Conservation (phyloP, 495 filamentous ascomycete genomes). For the Penicillium silybi region DNA sequence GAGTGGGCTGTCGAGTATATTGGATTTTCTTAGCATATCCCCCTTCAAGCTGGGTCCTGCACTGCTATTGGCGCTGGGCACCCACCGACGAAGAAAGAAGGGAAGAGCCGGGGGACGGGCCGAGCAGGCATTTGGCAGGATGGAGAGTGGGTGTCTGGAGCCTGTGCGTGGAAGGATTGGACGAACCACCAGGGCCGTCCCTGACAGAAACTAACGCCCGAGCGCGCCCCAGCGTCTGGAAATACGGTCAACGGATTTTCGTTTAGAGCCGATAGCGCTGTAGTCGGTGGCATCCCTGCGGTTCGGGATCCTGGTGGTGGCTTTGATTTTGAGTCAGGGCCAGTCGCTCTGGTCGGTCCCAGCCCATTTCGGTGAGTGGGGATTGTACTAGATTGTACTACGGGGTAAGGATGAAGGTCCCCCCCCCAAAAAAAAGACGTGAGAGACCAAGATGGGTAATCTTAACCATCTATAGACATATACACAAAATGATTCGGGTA, state of each 20-base stretch:
- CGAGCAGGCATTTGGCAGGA: conserved; percentile 22
- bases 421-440: too few relatives aligned
- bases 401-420: not conserved
- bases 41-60: not conserved
- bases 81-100: conserved; percentile 13
- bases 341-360: not conserved
- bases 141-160: not conserved
- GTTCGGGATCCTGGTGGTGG: not conserved
- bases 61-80: conserved; percentile 8
- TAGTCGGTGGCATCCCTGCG: not conserved
- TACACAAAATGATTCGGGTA: not conserved
- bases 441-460: not conserved
- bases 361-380: not conserved
- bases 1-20: not conserved
- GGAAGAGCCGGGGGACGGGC: conserved; percentile 28
- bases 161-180: not conserved
- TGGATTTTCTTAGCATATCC: not conserved
- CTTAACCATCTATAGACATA: not conserved
- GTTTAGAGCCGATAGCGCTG: conserved; percentile 1
- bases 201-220: not conserved
- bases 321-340: not conserved
- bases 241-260: conserved; percentile 7
- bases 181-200: not conserved
- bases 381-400: too few relatives aligned
- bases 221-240: not conserved